Evolutionary conservation across 352 stramenopile species (phyloP), one percentile per base, ranked within the genome.

Genomic region (Thalassiosira exigua): DNA sequence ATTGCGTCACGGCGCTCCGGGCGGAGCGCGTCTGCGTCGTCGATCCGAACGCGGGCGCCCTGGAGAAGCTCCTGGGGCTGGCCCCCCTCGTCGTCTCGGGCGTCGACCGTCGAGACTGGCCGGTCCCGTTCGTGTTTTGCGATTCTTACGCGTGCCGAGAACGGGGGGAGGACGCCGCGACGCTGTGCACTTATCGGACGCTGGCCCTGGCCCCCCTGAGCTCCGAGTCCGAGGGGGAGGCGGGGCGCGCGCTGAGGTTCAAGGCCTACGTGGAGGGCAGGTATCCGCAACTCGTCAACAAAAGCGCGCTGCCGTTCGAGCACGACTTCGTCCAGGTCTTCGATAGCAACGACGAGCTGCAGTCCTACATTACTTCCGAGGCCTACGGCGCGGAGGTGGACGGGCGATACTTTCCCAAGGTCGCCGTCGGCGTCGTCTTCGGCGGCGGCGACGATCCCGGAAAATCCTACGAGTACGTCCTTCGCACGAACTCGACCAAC

Each of bases 401-500:
- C 65, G 74, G 60, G 7, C 1, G 69, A 48, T 77, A 79, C 51
- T 70, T 59, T 66, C 76, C 76, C 22, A 84, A 81, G 44, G 59
- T 84, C 29, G 76, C 62, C 9, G 75, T 80, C 52, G 76, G 36
- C 3, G 51, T 84, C 17, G 30, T 84, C 30, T 84, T 84, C 50
- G 59, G 32, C 50, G 67, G 53, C 39, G 52, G 59, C 39, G 46
- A 52, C 1, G 62, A 61, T 44, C 58, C 4, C 3, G 32, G 53
- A 4, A 84, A 78, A 41, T 59, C 24, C 0, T 84, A 81, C 52
- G 44, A 73, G 19, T 84, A 84, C 42, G 78, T 62, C 27, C 75
- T 84, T 54, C 76, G 76, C 50, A 66, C 72, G 4, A 84, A 84
- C 64, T 81, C 69, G 30, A 84, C 76, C 22, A 80, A 80, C 52